Evolutionary conservation across 2,329 filamentous ascomycete species (phyloP).

Genomic region (Ceratocystis cubensis): DNA sequence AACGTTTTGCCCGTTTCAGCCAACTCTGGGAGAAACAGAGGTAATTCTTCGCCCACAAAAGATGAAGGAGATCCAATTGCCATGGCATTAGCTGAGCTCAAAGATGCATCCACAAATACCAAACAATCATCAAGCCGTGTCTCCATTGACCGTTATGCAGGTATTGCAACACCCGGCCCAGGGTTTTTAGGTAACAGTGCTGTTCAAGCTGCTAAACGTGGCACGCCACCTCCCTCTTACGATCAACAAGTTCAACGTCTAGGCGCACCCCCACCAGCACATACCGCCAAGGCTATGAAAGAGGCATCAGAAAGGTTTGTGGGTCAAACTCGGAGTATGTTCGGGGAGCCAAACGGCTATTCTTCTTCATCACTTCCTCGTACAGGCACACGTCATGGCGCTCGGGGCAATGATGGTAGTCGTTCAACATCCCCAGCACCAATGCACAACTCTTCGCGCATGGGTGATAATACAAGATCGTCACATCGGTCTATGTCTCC

Average conservation of each 20-base stretch:
- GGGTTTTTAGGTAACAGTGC: constrained; percentile 31
- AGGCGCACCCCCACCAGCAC: constrained; percentile 79
- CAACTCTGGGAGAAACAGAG: constrained; percentile 9
- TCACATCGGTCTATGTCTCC: constrained; percentile 18
- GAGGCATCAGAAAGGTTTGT: constrained; percentile 83
- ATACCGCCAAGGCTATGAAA: constrained; percentile 90
- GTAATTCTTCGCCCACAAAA: constrained; percentile 27
- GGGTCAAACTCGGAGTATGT: constrained; percentile 70
- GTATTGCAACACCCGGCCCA: constrained; percentile 72
- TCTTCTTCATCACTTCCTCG: constrained; percentile 24
- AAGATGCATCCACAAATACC: constrained; percentile 53
- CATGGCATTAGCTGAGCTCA: constrained; percentile 80
- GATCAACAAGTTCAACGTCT: constrained; percentile 65
- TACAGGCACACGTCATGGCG: constrained; percentile 43
- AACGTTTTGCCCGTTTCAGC: constrained; percentile 91
- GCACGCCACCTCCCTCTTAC: constrained; percentile 79
- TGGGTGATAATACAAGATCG: constrained; percentile 13
- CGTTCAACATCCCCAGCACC: constrained; percentile 56
- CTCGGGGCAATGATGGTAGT: constrained; percentile 46
- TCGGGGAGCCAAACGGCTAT: constrained; percentile 32
- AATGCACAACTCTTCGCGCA: constrained; percentile 26
- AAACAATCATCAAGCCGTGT: constrained; percentile 75
- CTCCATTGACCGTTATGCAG: constrained; percentile 90
- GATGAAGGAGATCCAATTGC: constrained; percentile 74
- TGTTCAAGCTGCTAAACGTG: constrained; percentile 47